Percentiles rank a stretch among this genome's conserved stretches.
phyloP scores from a whole-genome alignment of 371 early-diverging fungal species.

The Haplosporangium sp. region DNA sequence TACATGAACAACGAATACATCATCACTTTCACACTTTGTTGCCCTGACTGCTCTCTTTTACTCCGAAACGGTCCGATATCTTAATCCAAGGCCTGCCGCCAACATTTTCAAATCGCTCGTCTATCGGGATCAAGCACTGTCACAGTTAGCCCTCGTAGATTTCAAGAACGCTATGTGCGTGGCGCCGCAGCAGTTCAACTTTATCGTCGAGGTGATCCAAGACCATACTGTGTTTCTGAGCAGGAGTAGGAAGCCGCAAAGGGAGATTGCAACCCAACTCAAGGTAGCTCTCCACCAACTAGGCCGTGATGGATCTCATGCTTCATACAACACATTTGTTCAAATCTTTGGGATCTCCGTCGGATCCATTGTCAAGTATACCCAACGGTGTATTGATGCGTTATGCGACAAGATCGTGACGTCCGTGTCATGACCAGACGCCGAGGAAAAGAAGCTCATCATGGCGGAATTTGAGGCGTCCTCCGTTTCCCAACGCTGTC shows the following conservation, averaged over 20 bases:
- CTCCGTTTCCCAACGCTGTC: not conserved
- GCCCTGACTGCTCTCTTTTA: not conserved
- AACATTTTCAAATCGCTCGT: not conserved
- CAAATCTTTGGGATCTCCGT: not conserved
- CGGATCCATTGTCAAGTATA: not conserved
- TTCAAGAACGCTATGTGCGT: not conserved
- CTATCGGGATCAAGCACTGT: not conserved
- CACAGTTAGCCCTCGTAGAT: no score
- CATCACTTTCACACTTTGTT: not conserved
- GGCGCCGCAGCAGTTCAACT: not conserved
- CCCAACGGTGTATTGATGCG: not conserved
- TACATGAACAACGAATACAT: not conserved
- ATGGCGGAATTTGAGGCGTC: not conserved
- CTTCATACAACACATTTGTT: not conserved
- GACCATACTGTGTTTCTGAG: not conserved
- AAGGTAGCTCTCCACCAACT: slow-evolving; percentile 5
- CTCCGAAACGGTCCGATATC: not conserved
- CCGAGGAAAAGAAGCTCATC: not conserved
- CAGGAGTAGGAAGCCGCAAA: not conserved
- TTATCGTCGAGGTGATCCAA: not conserved
- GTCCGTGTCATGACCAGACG: not conserved
- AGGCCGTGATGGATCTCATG: not conserved
- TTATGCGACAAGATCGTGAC: not conserved
- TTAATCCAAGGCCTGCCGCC: not conserved
- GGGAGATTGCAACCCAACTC: not conserved